Evolutionary conservation across 805 yeast genomes (phyloP), one percentile per base, ranked within the genome.

Genomic region (Grigorovia humatica): DNA sequence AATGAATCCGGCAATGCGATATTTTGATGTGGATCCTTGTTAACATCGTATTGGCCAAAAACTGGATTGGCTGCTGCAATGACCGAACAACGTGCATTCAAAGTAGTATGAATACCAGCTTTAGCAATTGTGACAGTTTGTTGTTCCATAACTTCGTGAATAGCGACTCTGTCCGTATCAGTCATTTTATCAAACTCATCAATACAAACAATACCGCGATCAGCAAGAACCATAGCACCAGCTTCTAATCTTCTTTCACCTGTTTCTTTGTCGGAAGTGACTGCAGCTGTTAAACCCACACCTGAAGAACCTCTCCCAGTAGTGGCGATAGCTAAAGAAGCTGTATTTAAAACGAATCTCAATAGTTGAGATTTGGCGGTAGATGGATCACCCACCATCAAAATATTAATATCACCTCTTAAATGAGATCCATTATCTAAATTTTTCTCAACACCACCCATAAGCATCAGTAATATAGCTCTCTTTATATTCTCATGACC

Each of bases 221-320:
- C 99, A 12, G 98, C 99, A 56, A 93, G 74, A 42, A 93, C 99
- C 97, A 93, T 91, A 3, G 99, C 99, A 76, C 99, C 99, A 1
- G 98, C 99, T 71, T 93, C 99, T 57, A 93, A 74, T 60, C 95
- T 79, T 62, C 97, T 78, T 71, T 93, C 99, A 54, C 98, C 98
- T 0, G 99, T 93, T 69, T 93, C 99, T 62, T 83, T 85, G 69
- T 93, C 99, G 1, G 90, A 79, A 7, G 97, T 90, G 2, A 93
- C 99, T 0, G 99, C 99, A 18, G 99, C 99, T 0, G 99, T 93
- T 63, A 93, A 78, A 88, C 99, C 99, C 46, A 93, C 99, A 68
- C 99, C 99, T 1, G 98, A 90, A n/a, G 98, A 91, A 56, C 99
- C 99, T 68, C 96, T 82, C 74, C 99, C 99, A 0, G 99, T 93